phyloP scores from a whole-genome alignment of 108 stramenopile genomes.

The Skeletonema marinoi region DNA sequence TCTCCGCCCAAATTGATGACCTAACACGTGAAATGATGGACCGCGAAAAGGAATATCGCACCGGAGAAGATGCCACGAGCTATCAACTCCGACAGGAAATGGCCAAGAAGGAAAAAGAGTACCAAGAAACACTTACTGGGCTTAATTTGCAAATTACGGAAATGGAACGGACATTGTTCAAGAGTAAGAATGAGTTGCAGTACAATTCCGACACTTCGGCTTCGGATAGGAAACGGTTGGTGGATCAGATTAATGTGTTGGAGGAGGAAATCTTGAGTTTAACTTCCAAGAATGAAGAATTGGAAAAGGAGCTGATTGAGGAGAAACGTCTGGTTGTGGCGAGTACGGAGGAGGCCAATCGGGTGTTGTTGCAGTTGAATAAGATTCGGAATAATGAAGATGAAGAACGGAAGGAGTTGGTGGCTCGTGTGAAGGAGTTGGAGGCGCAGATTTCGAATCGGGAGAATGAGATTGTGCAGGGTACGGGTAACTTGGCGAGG shows the following conservation, averaged over 20 bases:
- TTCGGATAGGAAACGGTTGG: conserved; percentile 17
- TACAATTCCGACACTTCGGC: conserved; percentile 17
- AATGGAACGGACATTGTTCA: conserved; percentile 29
- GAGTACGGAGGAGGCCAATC: conserved; percentile 41
- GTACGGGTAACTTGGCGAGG: conserved; percentile 6
- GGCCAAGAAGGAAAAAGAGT: conserved; percentile 36
- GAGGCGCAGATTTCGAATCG: conserved; percentile 35
- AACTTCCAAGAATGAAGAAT: conserved; percentile 17
- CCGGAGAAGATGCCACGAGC: conserved; percentile 11
- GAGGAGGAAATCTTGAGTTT: conserved; percentile 28
- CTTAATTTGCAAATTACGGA: conserved; percentile 28
- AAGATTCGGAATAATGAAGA: conserved; percentile 30
- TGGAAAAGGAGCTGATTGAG: conserved; percentile 43
- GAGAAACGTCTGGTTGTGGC: conserved; percentile 35
- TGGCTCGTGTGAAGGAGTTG: conserved; percentile 33
- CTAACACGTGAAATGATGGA: conserved; percentile 38
- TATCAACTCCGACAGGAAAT: conserved; percentile 24
- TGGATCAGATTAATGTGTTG: conserved; percentile 24
- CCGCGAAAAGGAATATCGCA: conserved; percentile 28
- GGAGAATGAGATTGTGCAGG: conserved; percentile 20
- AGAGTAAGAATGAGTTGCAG: conserved; percentile 32
- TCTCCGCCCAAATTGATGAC: conserved; percentile 24
- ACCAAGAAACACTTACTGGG: conserved; percentile 13
- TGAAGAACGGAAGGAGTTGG: conserved; percentile 27
- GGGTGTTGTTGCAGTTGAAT: conserved; percentile 39